Base-by-base conservation (phyloP, 148 eudicot species). In the Heliosperma pusillum region DNA sequence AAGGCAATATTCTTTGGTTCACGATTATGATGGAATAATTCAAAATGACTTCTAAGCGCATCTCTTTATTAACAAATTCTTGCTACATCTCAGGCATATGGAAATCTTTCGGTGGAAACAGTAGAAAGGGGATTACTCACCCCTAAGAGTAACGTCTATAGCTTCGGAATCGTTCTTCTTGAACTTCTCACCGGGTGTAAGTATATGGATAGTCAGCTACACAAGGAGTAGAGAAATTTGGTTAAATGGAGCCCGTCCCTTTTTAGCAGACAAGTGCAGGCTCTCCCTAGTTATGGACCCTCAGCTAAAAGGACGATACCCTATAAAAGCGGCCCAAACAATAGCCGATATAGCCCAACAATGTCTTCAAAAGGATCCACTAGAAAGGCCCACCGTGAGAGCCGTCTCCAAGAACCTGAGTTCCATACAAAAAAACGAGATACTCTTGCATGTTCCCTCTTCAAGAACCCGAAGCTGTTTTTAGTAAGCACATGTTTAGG, bases 371-470 rank as follows among this genome's bases (percentile, higher is more conserved):
- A 89, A 85, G 63, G 98, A 92, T 77, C 97, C 98, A 45, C 89
- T 97, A 7, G 97, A 90, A 69, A 85, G 98, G 78, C 97, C 98
- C 65, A 94, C 98, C 29, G 90, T 91, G 98, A 90, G 98, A n/a
- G n/a, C 81, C 9, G 70, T 91, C 2, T 82, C 79, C 25, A 89
- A 91, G 53, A 86, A 83, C 72, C 87, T 94, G 42, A 91, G 87
- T 76, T 62, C 83, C 66, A 82, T 94, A 56, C 98, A n/a, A 90
- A 79, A 96, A 91, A 67, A 82, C 92, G 80, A 94, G 92, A 74
- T 82, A 84, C 68, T 82, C 93, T 1, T 91, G 88, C 69, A 77
- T 86, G 71, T 94, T 90, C 77, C 96, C 96, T 47, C 80, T 94
- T 74, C 97, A 94, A 84, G 97, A 94, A 55, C 97, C 98, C 1